Base-by-base conservation (phyloP, 225 moss, liverwort and hornwort species). In the Physcomitrium patens region DNA sequence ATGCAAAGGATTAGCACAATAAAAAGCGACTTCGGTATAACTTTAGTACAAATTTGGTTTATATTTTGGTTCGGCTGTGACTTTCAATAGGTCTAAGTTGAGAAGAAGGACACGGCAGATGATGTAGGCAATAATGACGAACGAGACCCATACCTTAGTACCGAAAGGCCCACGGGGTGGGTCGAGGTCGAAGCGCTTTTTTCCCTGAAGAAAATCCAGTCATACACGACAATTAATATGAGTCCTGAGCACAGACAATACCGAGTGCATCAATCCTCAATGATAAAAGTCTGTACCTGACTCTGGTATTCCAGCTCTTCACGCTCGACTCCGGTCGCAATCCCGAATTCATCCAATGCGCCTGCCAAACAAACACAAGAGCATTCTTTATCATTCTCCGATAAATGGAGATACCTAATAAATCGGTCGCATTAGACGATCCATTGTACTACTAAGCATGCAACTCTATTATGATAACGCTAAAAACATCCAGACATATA, bases 111-210 rank as follows among this genome's bases (percentile, higher is more conserved):
- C 31, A 37, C 7, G 31, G 31, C 5, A 7, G 31, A 37, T 37
- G 31, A 37, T 37, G 7, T 37, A 37, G 2, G 31, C 31, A 37
- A 37, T 4, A 27, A 3, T 19, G n/a, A 8, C 56, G 28, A 22
- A 11, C 15, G 11, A 8, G 67, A 82, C 52, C 4, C 85, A 74
- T 49, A 89, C 90, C 87, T 90, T 85, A 0, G 87, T 90, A 51
- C 90, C 90, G 19, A 90, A 87, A 60, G 90, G 87, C 22, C 90
- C 90, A 46, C 90, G 90, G 58, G 90, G 79, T 12, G 90, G 87
- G 17, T 90, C 90, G 11, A 90, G 78, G 49, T 90, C 87, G 55
- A 90, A 90, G 57, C 90, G 80, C 65, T 77, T 82, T 63, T 85
- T 85, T 16, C 90, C 90, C 90, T 87, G 87, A 37, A 87, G 1